Evolutionary conservation across 2,329 filamentous ascomycete genomes (phyloP).

Genomic region (Cladosporium sp.): DNA sequence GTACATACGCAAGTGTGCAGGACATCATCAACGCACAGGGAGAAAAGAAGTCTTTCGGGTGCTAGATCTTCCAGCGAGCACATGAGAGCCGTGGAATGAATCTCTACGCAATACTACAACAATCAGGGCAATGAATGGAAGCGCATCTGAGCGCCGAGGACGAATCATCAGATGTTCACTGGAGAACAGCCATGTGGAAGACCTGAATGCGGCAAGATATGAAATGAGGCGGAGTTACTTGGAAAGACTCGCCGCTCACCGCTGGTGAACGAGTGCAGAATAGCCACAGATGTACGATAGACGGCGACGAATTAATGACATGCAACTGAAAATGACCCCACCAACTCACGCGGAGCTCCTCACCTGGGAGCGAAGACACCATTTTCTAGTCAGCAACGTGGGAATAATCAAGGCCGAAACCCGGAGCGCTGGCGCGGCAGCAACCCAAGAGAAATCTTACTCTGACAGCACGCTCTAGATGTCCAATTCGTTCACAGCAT

Average conservation of each 20-base stretch:
- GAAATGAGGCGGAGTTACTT: background rate
- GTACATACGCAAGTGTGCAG: conserved; percentile 48
- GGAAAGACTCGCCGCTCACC: background rate
- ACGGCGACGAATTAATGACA: background rate
- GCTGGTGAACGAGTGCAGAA: background rate
- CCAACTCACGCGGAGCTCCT: background rate
- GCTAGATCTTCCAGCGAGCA: background rate
- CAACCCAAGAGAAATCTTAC: background rate
- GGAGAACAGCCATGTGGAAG: background rate
- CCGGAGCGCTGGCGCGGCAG: background rate
- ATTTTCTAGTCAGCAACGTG: background rate
- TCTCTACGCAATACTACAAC: background rate
- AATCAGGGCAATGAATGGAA: background rate
- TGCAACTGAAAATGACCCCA: background rate
- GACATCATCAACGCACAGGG: conserved; percentile 41
- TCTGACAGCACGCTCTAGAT: background rate
- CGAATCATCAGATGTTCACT: background rate
- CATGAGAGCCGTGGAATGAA: background rate
- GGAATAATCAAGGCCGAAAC: background rate
- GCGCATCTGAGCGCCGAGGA: background rate
- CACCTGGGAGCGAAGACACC: background rate
- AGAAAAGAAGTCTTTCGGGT: background rate
- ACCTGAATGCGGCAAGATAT: background rate
- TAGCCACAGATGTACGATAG: background rate
- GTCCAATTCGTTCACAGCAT: background rate